These are phyloP conservation scores for Dryadomyces quercivorus DNA, from an alignment of 2,329 filamentous ascomycete genomes.

Conservation along the genomic window DNA sequence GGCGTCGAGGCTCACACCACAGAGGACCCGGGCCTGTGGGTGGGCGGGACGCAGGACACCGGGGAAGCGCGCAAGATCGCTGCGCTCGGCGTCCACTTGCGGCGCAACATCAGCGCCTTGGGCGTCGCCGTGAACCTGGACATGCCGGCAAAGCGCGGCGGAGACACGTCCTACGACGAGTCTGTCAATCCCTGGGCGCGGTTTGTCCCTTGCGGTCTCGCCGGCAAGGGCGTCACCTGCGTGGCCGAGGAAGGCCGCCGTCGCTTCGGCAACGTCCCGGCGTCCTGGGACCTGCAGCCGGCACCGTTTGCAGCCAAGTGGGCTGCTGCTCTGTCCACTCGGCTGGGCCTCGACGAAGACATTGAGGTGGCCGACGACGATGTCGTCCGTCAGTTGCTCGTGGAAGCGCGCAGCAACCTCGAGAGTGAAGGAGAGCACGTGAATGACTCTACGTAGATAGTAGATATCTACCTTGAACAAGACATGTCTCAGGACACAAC, in stretches of 20 bases:
- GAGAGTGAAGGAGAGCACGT: too few relatives aligned
- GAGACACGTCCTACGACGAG: conserved; percentile 18
- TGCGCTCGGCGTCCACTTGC: conserved; percentile 81
- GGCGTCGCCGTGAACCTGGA: conserved; percentile 73
- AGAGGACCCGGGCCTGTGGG: conserved; percentile 79
- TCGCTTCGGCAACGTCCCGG: conserved; percentile 8
- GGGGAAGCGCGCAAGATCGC: conserved; percentile 59
- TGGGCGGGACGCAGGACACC: conserved; percentile 21
- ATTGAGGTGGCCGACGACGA: conserved; percentile 6
- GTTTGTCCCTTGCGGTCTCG: conserved; percentile 83
- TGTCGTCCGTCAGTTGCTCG: conserved; percentile 3
- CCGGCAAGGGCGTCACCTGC: conserved; percentile 68
- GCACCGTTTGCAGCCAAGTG: conserved; percentile 8
- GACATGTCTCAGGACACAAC: too few relatives aligned
- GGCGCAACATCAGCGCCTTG: conserved; percentile 71
- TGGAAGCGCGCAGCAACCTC: neutral
- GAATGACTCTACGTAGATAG: too few relatives aligned
- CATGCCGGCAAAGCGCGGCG: conserved; percentile 33
- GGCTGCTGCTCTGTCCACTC: conserved; percentile 6
- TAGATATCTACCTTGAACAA: too few relatives aligned
- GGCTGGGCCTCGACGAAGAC: conserved; percentile 6
- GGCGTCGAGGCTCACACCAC: conserved; percentile 51
- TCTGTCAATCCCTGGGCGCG: conserved; percentile 43
- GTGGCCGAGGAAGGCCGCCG: conserved; percentile 38
- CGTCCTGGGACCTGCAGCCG: conserved; percentile 8